Base-by-base conservation (phyloP, 2,329 filamentous ascomycete genomes). In the Curvularia eragrostidis region DNA sequence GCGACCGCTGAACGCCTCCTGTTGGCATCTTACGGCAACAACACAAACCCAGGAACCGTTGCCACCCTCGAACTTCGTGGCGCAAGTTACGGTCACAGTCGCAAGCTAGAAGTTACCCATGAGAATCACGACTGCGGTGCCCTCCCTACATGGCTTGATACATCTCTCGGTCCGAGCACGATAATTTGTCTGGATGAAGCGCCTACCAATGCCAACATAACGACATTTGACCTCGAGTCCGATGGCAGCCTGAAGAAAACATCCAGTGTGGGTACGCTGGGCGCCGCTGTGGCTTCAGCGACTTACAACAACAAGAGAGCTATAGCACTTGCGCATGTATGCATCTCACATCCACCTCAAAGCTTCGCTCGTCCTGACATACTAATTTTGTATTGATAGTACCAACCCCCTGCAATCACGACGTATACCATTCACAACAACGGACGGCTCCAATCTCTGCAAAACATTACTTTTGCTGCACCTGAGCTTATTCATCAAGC, bases 111-210 rank as follows among this genome's bases (percentile, higher is more conserved):
- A 63, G 68, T 74, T 19, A 72, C 83, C 18, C 79, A 79, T 50
- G 79, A 78, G 21, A 78, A 77, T 50, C 77, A 76, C 5, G 75
- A 77, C 32, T 89, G 86, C 72, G 83, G 79, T 9, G 73, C 78
- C 1, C 83, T 81, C 58, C 84, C 87, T 5, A 83, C 85, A 10
- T 90, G 87, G 86, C 76, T 89, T 55, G 84, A 84, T 19, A 78
- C 87, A 19, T 83, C 87, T 68, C 72, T 78, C 56, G 67, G 76
- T 44, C 79, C 81, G 59, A 77, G 78, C 21, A 72, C 80, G 12
- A 76, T 90, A 10, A 87, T 85, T 75, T 89, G 87, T 73, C 66
- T 85, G 43, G 83, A 90, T 63, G 87, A 90, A 77, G 84, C 70
- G 80, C 84, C 60, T 85, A 84, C 49, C 79, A 80, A 1, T 72